Evolutionary conservation across 768 basidiomycete genomes (phyloP), one percentile per base, ranked within the genome.

Genomic region (Butyriboletus loyo): DNA sequence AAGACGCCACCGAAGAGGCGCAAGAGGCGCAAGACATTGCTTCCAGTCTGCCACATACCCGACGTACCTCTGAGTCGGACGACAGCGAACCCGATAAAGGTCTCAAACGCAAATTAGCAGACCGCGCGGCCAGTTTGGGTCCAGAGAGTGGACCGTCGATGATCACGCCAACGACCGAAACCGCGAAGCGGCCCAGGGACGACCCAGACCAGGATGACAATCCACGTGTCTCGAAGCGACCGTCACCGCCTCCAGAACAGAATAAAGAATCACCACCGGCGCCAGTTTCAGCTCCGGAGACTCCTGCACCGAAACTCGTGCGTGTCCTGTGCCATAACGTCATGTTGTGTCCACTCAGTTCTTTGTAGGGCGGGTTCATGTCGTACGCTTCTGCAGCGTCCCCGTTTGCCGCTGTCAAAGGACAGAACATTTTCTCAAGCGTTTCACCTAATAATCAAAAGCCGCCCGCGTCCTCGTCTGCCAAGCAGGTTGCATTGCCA

Each of bases 301-400:
- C 72, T 0, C 70, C 75, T 5, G 58, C 72, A 49, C 67, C 76
- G 21, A 78, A 83, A 69, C 60, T 75, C 51, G 85, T 84, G 58
- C 53, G 79, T 74, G 22, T 27, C 21, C 5, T 35, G 32, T 42
- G n/a, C 22, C 49, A 36, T 53, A 34, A 38, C 28, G 38, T 52
- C 52, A 49, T 56, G 43, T 55, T 44, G 49, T 45, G 45, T 57
- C 8, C 21, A 35, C 52, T 64, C 28, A 53, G 14, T 39, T 36
- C 37, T 41, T 46, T 40, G 32, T 46, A 87, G 86, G 73, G 80
- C 48, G 89, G 89, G 24, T 92, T 92, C 67, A 84, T 85, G 79
- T 85, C 87, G 2, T 92, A 89, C 60, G 88, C 89, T 13, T 85
- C 87, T 3, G 73, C 81, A 11, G 78, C 75, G 50, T 90, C 89